Evolutionary conservation across 2,329 filamentous ascomycete species (phyloP).

Genomic region (Helicocarpus griseus): DNA sequence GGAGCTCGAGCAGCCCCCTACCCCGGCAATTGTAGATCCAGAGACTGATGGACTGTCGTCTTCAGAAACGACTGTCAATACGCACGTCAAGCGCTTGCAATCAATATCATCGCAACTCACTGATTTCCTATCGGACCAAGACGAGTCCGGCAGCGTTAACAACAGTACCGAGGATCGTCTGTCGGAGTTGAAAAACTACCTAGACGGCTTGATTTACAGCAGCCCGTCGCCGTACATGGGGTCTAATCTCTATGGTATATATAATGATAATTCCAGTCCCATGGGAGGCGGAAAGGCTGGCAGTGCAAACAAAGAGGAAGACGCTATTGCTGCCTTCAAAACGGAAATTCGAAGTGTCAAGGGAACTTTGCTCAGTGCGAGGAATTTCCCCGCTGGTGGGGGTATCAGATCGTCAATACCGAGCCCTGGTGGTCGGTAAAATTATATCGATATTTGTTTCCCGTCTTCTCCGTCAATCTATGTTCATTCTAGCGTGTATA

Average conservation of each 20-base stretch:
- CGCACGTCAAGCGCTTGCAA: constrained; percentile 38
- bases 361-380: constrained; percentile 52
- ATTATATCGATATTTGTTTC: no score
- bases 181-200: constrained; percentile 42
- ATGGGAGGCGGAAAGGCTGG: constrained; percentile 14
- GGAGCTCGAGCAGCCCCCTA: constrained; percentile 25
- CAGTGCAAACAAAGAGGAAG: constrained; percentile 38
- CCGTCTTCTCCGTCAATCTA: no score
- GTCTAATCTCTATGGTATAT: constrained; percentile 25
- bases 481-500: no score
- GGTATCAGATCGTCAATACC: not conserved
- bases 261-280: constrained; percentile 20
- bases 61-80: constrained; percentile 19
- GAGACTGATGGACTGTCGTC: constrained; percentile 12
- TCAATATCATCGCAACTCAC: constrained; percentile 43
- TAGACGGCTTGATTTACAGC: constrained; percentile 39
- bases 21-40: constrained; percentile 13
- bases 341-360: constrained; percentile 54
- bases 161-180: constrained; percentile 26
- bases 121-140: constrained; percentile 35
- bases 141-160: constrained; percentile 24
- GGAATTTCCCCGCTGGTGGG: constrained; percentile 44
- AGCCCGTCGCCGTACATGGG: constrained; percentile 19
- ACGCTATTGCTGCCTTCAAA: constrained; percentile 49
- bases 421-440: not conserved